Evolutionary conservation across 2,329 filamentous ascomycete species (phyloP), one percentile per base, ranked within the genome.

Genomic region (Cercospora sp.): DNA sequence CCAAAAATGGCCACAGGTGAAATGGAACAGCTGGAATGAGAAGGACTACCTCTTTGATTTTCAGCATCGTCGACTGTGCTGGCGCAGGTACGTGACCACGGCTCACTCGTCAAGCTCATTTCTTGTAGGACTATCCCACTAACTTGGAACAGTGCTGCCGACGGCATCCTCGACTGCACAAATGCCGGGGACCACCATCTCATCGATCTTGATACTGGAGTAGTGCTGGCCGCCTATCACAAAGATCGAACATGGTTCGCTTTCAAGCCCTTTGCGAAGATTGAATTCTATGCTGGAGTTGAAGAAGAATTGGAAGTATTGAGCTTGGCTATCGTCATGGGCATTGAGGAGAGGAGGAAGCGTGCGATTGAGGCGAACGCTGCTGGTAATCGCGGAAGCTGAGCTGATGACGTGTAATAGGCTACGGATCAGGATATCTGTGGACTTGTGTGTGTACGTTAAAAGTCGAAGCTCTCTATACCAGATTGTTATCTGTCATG

Each of bases 261-360:
- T 59, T 59, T 59, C 55, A 59, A 59, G n/a, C 55, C 55, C 1
- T 59, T 59, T 23, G 55, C 55, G 5, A 59, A 59, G 30, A 23
- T 59, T 12, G 55, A 59, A 16, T 59, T 59, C 30, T 59, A 59
- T 36, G 55, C 18, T 3, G 55, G 28, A 9, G 30, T 59, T 8
- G 55, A 36, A 36, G 55, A 59, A 23, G 55, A 59, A 30, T 59
- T 59, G n/a, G 55, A 59, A n/a, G 28, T 59, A 6, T 59, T 59
- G 55, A 59, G 55, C 31, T 59, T 59, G 55, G 55, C 55, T n/a
- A 59, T 59, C n/a, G 31, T 59, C 55, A 59, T 36, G 55, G 55
- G 28, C 1, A 59, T 59, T 28, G 55, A 59, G n/a, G 55, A 59
- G 55, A 18, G 55, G n/a, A 59, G 55, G 55, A 31, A 23, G 30